Base-by-base conservation (phyloP, 176 grass and related monocot genomes). In the Hsuehochloa calcarea region DNA sequence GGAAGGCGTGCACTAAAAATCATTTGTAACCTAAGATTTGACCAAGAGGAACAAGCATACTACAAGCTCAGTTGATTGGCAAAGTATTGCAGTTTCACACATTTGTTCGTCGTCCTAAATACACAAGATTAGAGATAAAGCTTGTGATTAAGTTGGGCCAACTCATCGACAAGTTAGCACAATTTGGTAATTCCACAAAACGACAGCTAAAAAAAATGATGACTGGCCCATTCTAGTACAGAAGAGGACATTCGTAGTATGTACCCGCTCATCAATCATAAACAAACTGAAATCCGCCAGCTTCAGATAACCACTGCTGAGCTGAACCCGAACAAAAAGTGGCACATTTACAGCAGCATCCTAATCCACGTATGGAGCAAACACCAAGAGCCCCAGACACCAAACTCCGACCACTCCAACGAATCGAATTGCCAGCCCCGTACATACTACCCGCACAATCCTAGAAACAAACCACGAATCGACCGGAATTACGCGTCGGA, bases 401-500 rank as follows among this genome's bases (percentile, higher is more conserved):
- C 4, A 64, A 55, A 10, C 68, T 52, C 22, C 12, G 13, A 35
- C 22, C 38, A 46, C 55, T 71, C 35, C 8, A 19, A 39, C 16
- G 12, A 87, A 84, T 39, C 56, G 8, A 84, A 65, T 67, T 60
- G 79, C 67, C 50, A 83, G 65, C 46, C 23, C 3, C 4, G 17
- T 3, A 20, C 51, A 6, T 54, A 20, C 51, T 54, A 54, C 51
- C 5, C 37, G 16, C 29, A 12, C 0, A 44, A 75, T 51, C n/a
- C 61, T 74, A 65, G 38, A 80, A 50, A 50, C 56, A 43, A 63
- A 25, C 40, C 15, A 37, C 14, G 31, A 77, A 71, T 65, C 86
- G 72, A 23, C 22, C 66, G 31, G 22, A 83, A 83, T 60, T 79
- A 55, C 46, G 72, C 37, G 5, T 9, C 14, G 25, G 17, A 20